phyloP scores from a whole-genome alignment of 164 flowering plant species.

The Dillenia suffruticosa region DNA sequence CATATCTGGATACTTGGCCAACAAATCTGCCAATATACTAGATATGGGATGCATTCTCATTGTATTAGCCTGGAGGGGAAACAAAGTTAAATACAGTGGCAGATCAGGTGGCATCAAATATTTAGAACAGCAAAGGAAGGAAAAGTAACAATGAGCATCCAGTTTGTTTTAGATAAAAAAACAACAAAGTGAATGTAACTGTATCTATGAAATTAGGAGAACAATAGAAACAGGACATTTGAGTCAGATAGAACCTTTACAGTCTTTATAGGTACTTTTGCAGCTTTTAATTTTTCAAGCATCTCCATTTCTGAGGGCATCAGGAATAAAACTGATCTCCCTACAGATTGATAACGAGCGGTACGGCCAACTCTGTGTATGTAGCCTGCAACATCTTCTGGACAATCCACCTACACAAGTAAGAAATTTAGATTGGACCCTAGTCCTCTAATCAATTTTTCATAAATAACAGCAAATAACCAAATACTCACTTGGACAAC shows the following conservation, averaged over 20 bases:
- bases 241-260: slow-evolving; percentile 43
- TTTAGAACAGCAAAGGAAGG: too few relatives aligned
- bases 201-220: too few relatives aligned
- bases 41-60: slow-evolving; percentile 65
- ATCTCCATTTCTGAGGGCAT: slow-evolving; percentile 74
- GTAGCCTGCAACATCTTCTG: slow-evolving; percentile 80
- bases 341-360: slow-evolving; percentile 74
- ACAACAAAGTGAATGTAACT: too few relatives aligned
- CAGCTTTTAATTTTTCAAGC: slow-evolving; percentile 64
- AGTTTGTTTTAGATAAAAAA: too few relatives aligned
- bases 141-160: too few relatives aligned
- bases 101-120: neutral
- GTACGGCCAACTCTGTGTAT: slow-evolving; percentile 98
- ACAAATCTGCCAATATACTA: slow-evolving; percentile 47
- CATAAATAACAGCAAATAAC: neutral
- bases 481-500: slow-evolving; percentile 77
- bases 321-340: slow-evolving; percentile 74
- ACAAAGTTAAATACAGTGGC: neutral
- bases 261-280: slow-evolving; percentile 50
- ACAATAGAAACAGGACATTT: too few relatives aligned
- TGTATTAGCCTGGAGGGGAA: slow-evolving; percentile 52
- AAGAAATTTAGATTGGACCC: slow-evolving; percentile 7
- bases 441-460: neutral
- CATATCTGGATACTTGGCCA: slow-evolving; percentile 67
- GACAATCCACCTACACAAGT: slow-evolving; percentile 79